Base-by-base conservation (phyloP, 2,329 filamentous ascomycete species). In the Oidium heveae region DNA sequence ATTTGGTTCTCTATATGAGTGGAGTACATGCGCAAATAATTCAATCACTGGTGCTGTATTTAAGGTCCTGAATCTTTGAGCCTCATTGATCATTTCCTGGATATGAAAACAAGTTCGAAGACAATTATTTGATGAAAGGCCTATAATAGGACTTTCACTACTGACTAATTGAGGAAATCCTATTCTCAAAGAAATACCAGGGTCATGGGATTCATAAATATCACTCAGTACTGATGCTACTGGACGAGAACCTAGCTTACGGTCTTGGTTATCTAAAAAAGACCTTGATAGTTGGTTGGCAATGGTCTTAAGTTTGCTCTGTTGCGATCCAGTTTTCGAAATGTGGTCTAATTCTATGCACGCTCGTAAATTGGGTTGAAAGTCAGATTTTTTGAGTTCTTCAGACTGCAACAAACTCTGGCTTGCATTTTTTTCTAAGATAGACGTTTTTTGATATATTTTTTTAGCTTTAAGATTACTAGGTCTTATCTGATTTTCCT, bases 51-150 rank as follows among this genome's bases (percentile, higher is more conserved):
- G 69, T 53, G 74, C 71, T 46, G 73, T 70, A 16, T 68, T 68
- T 50, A 77, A 67, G 2, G 66, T 65, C 13, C 69, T 68, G 53
- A 68, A 68, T 53, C 64, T 66, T 37, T 56, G 54, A 2, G 72
- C 72, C 50, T 69, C 69, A 52, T 71, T 73, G 51, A 76, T 63
- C 55, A 81, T 72, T 61, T 83, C 77, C 3, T 74, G 75, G 24
- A 82, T 69, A 28, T 78, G 72, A 59, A 84, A 84, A 61, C 79
- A 83, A 0, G 74, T 77, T 12, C 75, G 72, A 13, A 80, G 66
- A 7, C 73, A 56, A 0, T 62, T 66, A 10, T 66, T 63, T 1
- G 72, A 67, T 0, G 72, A 72, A 1, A 77, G 60, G 9, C 76
- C 76, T 15, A 72, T 66, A 5, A 81, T 68, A 2, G 70, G 70